phyloP scores from a whole-genome alignment of 805 yeast species.

The Kodamaea restingae region DNA sequence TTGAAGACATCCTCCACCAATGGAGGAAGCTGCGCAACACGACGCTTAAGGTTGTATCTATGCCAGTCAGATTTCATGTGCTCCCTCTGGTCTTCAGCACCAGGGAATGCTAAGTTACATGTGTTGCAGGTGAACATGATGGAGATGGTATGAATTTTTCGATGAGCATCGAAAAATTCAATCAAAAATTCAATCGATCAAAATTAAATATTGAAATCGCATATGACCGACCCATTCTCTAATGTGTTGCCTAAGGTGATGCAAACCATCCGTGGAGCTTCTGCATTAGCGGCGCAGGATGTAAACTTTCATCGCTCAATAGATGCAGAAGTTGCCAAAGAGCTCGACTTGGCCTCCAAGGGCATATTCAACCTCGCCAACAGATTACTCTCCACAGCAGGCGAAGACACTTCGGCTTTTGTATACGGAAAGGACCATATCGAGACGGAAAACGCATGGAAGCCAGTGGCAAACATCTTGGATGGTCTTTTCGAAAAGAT shows the following conservation, averaged over 20 bases:
- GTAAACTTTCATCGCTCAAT: conserved; percentile 67
- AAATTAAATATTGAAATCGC: too few relatives aligned
- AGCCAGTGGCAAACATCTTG: conserved; percentile 52
- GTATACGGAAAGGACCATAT: conserved; percentile 43
- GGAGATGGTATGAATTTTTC: too few relatives aligned
- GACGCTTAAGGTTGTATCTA: conserved; percentile 40
- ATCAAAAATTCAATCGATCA: too few relatives aligned
- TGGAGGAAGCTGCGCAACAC: conserved; percentile 35
- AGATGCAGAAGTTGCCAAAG: conserved; percentile 43
- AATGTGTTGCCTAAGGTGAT: conserved; percentile 45
- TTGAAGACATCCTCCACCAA: conserved; percentile 21
- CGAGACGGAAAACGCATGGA: conserved; percentile 50
- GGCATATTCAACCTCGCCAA: conserved; percentile 46
- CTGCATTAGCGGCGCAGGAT: conserved; percentile 74
- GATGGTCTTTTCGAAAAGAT: conserved; percentile 74
- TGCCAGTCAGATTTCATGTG: conserved; percentile 48
- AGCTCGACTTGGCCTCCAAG: conserved; percentile 39
- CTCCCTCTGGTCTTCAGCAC: conserved; percentile 35
- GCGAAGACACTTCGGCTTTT: conserved; percentile 17
- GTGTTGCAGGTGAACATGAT: conserved; percentile 35
- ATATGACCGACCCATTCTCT: conserved; percentile 1
- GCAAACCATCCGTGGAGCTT: conserved; percentile 58
- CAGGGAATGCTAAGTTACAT: conserved; percentile 36
- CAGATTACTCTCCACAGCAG: conserved; percentile 34
- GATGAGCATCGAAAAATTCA: background rate